Evolutionary conservation across 1,284 basidiomycete species (phyloP), one percentile per base, ranked within the genome.

Genomic region (Apiotrichum sp.): DNA sequence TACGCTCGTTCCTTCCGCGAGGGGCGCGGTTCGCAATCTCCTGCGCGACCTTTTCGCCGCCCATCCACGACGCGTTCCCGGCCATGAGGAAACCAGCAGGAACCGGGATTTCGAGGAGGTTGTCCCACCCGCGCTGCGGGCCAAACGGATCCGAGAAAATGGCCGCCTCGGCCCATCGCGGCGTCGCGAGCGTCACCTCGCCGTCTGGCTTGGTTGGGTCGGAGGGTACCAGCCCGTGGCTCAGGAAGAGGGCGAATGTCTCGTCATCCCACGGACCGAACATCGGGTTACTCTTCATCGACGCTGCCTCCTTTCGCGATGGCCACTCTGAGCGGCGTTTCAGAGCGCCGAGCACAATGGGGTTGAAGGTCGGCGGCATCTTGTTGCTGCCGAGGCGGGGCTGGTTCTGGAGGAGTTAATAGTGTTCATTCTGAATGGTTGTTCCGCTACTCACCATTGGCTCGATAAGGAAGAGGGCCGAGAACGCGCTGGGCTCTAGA

Each of bases 401-500:
- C 36, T 39, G 34, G 47, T 48, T 48, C 47, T 48, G 33, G 29
- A 11, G 47, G 11, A 39, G n/a, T 29, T 29, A 29, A 36, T 11
- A 29, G n/a, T 9, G 10, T 16, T 13, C 11, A 41, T 16, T 16
- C 2, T n/a, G 3, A 29, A 29, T 29, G 29, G 29, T 29, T 29
- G 29, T 29, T 29, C 29, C 29, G 29, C 29, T 29, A 46, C 78
- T 71, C 56, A 32, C 33, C 65, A 72, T 70, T 0, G 93, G 90
- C 69, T 97, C 93, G 33, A 93, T 75, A 13, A 93, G 80, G 45
- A 91, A 78, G 34, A 95, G 74, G 0, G 82, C 81, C 16, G 84
- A 79, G 74, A 93, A 89, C 7, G 93, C 75, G 1, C 78, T 75
- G 0, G 90, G 89, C 53, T 79, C 74, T 11, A 81, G 78, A 16